phyloP scores from a whole-genome alignment of 495 filamentous ascomycete species.

The Hyaloscypha finlandica region DNA sequence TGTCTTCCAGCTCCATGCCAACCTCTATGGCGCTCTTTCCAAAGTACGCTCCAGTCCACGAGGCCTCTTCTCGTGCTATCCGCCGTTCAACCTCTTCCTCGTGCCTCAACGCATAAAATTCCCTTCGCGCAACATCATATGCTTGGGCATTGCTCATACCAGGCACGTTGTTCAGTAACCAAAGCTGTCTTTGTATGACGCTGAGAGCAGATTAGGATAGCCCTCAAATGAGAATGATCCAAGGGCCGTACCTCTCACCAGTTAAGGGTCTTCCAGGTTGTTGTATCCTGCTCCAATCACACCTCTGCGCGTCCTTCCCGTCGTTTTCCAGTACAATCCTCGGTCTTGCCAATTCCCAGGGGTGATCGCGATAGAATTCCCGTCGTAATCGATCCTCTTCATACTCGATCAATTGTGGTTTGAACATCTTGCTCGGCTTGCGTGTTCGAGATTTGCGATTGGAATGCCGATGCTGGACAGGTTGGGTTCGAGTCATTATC shows the following conservation, averaged over 20 bases:
- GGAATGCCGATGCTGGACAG: constrained; percentile 61
- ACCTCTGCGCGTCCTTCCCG: constrained; percentile 72
- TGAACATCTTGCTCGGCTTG: constrained; percentile 74
- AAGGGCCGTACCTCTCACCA: constrained; percentile 74
- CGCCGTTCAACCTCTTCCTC: constrained; percentile 80
- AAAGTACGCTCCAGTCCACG: constrained; percentile 82
- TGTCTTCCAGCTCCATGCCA: constrained; percentile 80
- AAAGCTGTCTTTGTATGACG: constrained; percentile 90
- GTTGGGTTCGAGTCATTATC: constrained; percentile 67
- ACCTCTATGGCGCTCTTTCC: constrained; percentile 71
- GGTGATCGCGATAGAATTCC: constrained; percentile 89
- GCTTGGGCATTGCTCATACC: constrained; percentile 62
- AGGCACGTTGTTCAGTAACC: constrained; percentile 66
- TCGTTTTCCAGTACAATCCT: constrained; percentile 81
- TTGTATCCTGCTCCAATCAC: constrained; percentile 77
- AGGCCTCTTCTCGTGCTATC: constrained; percentile 86
- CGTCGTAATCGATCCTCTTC: constrained; percentile 82
- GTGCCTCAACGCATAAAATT: constrained; percentile 86
- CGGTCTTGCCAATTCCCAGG: constrained; percentile 94
- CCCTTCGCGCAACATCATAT: constrained; percentile 86
- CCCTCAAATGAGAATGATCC: not conserved
- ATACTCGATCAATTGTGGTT: constrained; percentile 74
- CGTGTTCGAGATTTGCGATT: constrained; percentile 52
- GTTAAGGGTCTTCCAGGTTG: constrained; percentile 80
- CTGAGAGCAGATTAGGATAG: constrained; percentile 44